Conservation (phyloP, 2,329 filamentous ascomycete species). For the Aspergillus pseudoterreus region DNA sequence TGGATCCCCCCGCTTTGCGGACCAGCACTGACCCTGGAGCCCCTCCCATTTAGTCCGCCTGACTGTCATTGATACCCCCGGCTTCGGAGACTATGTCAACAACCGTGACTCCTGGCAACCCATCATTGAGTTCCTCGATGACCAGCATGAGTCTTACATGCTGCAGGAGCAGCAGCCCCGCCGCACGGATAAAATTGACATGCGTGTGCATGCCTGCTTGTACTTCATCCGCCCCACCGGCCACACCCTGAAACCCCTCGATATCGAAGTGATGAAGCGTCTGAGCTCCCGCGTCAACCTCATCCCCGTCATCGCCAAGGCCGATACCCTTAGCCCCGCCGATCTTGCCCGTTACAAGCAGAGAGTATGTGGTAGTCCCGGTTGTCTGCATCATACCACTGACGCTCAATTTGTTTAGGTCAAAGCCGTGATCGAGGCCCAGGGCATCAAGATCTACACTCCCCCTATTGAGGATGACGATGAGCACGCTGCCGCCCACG, state of each 20-base stretch:
- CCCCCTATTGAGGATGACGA: conserved; percentile 98
- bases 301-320: conserved; percentile 98
- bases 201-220: conserved; percentile 95
- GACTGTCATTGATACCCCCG: conserved; percentile 97
- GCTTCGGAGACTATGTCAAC: conserved; percentile 99
- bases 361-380: conserved; percentile 59
- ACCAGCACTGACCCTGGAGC: conserved; percentile 14
- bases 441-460: conserved; percentile 99
- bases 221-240: conserved; percentile 99
- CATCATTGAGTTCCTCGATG: conserved; percentile 99
- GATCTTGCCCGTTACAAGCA: conserved; percentile 94
- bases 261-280: conserved; percentile 99
- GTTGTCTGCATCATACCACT: neutral
- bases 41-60: conserved; percentile 68
- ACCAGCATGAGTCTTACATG: conserved; percentile 99
- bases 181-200: conserved; percentile 97
- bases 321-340: conserved; percentile 89
- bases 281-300: conserved; percentile 96
- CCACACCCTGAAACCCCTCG: conserved; percentile 95
- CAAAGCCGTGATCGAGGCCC: conserved; percentile 89
- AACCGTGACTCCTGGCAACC: conserved; percentile 99
- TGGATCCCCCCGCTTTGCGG: neutral
- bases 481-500: conserved; percentile 91
- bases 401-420: conserved; percentile 57
- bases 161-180: conserved; percentile 99